Evolutionary conservation across 768 basidiomycete species (phyloP), one percentile per base, ranked within the genome.

Genomic region (Naganishia onofrii): DNA sequence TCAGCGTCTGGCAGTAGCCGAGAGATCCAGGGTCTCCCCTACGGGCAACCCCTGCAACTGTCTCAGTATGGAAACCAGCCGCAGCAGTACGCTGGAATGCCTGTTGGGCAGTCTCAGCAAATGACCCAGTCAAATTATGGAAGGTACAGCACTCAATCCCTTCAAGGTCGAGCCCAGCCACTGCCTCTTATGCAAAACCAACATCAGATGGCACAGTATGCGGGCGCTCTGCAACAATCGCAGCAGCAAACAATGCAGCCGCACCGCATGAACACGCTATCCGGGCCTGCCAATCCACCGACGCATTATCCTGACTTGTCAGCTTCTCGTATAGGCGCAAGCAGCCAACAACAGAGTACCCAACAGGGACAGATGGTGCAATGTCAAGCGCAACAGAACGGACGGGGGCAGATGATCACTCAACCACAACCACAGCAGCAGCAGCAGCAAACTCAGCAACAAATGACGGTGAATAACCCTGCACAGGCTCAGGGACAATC

Each of bases 201-300:
- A 26, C 23, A 63, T 10, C 60, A 42, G 38, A 63, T 63, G 36
- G 60, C 28, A 15, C 60, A 36, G 8, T 63, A 63, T 17, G 26
- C 36, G 23, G 60, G 36, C 29, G 15, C 13, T 36, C 23, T 34
- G 42, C 60, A 63, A 29, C 60, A 63, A 28, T 28, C 42, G 5
- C 57, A n/a, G 21, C 60, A 63, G 23, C 60, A 44, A 23, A 6
- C 60, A 1, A 44, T 63, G 38, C 60, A 63, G 60, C 38, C 36
- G 60, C 60, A 63, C 34, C 60, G 60, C n/a, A 63, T 63, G 60
- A 63, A 63, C 42, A 44, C 60, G 23, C 60, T 63, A n/a, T 63
- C 60, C 34, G 60, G 60, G 46, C 60, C 42, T 46, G 60, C 42
- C 32, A 63, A 63, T 46, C 60, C 60, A 26, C 23, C 60, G 1